Base-by-base conservation (phyloP, 305 asterid species). In the Lippia alba region DNA sequence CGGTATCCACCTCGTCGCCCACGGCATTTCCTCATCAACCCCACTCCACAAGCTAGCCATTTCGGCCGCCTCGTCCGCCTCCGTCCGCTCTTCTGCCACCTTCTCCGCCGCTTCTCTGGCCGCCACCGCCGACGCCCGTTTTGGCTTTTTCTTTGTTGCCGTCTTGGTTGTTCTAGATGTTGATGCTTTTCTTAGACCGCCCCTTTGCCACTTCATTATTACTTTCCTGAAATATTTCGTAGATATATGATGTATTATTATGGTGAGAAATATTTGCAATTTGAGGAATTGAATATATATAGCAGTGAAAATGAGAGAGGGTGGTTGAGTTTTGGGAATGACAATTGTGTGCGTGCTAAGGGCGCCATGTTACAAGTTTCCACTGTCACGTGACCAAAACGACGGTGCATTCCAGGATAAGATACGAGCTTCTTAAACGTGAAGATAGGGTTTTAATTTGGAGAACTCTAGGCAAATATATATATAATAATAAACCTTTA, bases 1-100 rank as follows among this genome's bases (percentile, higher is more conserved):
- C 1, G 91, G 87, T 11, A 62, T 73, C 94, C 89, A 82, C 39
- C 73, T 70, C 3, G 85, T 76, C 14, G 88, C 83, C 89, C 89
- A 78, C 44, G 82, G 45, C 80, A 79, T 80, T 58, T 82, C 85
- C 64, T 83, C 86, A 50, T 77, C 83, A 4, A 67, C 72, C 45
- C 56, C 80, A 30, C 67, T 77, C 75, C 78, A 72, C 54, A 33
- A 64, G 49, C 77, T 54, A 3, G 72, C 61, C 83, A 50, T 67
- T 30, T 55, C 76, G 6, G 5, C 74, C 63, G 17, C 33, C 48
- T 15, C 69, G 53, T n/a, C 55, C 12, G 8, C 70, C 18, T 24
- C 50, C 58, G 20, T 61, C 72, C 4, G 14, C 69, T 16, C 46
- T 36, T 16, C 56, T 40, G 0, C 56, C 44, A 2, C 73, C 76